Percentiles rank a stretch among this genome's conserved stretches.
Conservation (phyloP, 345 rosid genomes). For the Turritis glabra region DNA sequence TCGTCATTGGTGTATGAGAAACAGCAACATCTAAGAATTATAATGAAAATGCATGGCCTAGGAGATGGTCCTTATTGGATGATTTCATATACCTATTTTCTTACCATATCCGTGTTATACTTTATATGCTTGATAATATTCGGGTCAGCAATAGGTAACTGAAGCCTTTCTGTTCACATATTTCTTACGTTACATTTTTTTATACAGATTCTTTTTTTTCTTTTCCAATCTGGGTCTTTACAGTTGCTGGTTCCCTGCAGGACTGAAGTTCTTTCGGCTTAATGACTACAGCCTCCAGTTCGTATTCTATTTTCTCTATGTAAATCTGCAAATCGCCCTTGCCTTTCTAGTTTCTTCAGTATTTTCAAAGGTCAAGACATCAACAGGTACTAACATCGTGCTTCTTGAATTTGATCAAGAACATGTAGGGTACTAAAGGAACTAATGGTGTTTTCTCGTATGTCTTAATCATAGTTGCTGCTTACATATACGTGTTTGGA, state of each 20-base stretch:
- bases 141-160: conserved; percentile 77
- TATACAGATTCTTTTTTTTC: rapidly evolving
- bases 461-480: conserved; percentile 51
- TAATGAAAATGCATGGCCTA: conserved; percentile 99
- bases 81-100: conserved; percentile 82
- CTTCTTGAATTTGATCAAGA: conserved; percentile 8
- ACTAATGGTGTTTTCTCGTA: not conserved
- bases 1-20: conserved; percentile 82
- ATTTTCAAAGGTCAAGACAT: conserved; percentile 77
- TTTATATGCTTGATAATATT: conserved; percentile 73
- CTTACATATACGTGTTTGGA: conserved; percentile 75
- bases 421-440: not conserved
- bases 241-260: conserved; percentile 50
- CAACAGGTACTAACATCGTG: conserved; percentile 61
- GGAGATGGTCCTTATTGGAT: conserved; percentile 97
- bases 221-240: not conserved
- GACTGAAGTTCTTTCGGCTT: conserved; percentile 78
- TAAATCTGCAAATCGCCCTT: conserved; percentile 82
- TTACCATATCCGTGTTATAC: conserved; percentile 63
- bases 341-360: conserved; percentile 73
- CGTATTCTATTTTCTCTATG: conserved; percentile 64
- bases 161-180: not conserved
- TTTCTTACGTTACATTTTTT: not conserved
- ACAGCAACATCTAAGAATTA: conserved; percentile 74
- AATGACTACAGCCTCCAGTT: conserved; percentile 78